phyloP scores from a whole-genome alignment of 441 rosid genomes.

The Jatropha multifida region DNA sequence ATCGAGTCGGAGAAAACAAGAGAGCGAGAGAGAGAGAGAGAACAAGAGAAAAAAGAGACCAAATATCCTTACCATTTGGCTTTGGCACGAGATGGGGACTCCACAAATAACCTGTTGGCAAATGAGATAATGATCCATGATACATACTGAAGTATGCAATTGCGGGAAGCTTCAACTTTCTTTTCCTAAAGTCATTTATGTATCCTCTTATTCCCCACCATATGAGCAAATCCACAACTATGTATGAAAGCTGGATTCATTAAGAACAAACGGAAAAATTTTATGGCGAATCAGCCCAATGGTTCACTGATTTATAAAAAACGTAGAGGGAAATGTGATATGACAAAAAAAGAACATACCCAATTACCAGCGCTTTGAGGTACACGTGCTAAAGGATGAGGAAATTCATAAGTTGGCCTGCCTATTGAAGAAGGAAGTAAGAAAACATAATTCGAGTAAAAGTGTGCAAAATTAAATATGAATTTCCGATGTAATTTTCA shows the following conservation, averaged over 20 bases:
- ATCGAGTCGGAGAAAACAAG: neutral
- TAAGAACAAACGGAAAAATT: conserved; percentile 27
- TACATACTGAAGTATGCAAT: conserved; percentile 96
- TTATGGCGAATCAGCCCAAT: neutral
- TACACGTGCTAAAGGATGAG: conserved; percentile 97
- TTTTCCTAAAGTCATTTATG: conserved; percentile 90
- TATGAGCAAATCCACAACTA: conserved; percentile 88
- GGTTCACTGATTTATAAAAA: conserved; percentile 9
- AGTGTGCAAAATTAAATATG: neutral
- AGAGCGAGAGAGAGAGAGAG: neutral
- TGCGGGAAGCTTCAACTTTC: conserved; percentile 78
- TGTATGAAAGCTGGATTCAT: conserved; percentile 76
- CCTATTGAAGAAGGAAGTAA: conserved; percentile 65
- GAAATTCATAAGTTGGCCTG: conserved; percentile 99
- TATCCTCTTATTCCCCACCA: conserved; percentile 98
- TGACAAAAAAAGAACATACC: conserved; percentile 52
- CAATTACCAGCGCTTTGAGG: conserved; percentile 97
- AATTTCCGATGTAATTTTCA: neutral
- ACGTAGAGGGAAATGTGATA: neutral
- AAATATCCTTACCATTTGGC: conserved; percentile 65
- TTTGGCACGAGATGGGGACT: conserved; percentile 97
- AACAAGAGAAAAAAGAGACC: neutral
- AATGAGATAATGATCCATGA: conserved; percentile 89
- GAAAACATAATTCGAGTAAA: conserved; percentile 35
- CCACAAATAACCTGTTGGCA: conserved; percentile 99